These are phyloP conservation scores for Dictyostelium brefeldianum DNA, from an alignment of 78 protist genomes.

Conservation along the genomic window DNA sequence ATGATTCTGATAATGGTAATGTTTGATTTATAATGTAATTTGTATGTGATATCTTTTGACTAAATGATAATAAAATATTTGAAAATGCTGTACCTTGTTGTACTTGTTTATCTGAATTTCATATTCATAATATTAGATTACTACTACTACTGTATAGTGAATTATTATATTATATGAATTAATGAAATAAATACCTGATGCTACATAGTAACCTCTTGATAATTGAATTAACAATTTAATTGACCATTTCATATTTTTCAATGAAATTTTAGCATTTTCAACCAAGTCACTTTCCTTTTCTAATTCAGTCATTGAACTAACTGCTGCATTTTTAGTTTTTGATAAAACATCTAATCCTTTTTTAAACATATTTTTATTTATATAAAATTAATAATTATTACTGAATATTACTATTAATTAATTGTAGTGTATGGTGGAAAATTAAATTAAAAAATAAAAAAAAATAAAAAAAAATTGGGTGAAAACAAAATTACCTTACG, in stretches of 20 bases:
- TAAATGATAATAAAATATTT: slow-evolving; percentile 17
- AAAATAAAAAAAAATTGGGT: too few relatives aligned
- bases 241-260: slow-evolving; percentile 76
- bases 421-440: too few relatives aligned
- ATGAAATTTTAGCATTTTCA: slow-evolving; percentile 17
- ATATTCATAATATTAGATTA: too few relatives aligned
- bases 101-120: slow-evolving; percentile 76
- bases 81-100: slow-evolving; percentile 57
- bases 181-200: slow-evolving; percentile 60
- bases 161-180: too few relatives aligned
- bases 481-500: too few relatives aligned
- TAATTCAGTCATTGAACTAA: neutral
- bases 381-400: too few relatives aligned
- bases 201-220: slow-evolving; percentile 20
- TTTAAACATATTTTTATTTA: neutral
- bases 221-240: slow-evolving; percentile 63
- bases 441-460: too few relatives aligned
- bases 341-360: slow-evolving; percentile 20
- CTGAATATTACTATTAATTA: too few relatives aligned
- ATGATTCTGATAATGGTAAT: slow-evolving; percentile 67
- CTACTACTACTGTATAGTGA: too few relatives aligned
- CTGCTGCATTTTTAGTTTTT: slow-evolving; percentile 65
- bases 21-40: slow-evolving; percentile 65
- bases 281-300: slow-evolving; percentile 36
- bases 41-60: slow-evolving; percentile 70